Evolutionary conservation across 2,329 filamentous ascomycete species (phyloP), one percentile per base, ranked within the genome.

Genomic region (Aspergillus carbonarius): DNA sequence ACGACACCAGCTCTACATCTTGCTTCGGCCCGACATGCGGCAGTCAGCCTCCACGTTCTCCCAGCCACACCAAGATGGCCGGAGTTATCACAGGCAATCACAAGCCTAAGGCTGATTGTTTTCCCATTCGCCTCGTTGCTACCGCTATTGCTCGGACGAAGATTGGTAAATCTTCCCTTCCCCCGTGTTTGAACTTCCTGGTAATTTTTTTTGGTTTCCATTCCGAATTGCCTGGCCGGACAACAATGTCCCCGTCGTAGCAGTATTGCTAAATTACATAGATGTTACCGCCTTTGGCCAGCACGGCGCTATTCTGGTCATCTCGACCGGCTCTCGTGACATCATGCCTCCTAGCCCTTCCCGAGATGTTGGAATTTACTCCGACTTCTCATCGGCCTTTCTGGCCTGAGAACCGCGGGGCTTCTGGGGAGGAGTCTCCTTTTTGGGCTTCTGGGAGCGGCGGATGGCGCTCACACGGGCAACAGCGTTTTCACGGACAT

Each of bases 401-500:
- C 85, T 72, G 72, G 90, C 91, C 84, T 92, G 91, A 68, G 83
- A 83, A 70, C 93, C 92, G 74, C 92, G 86, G 70, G 83, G 83
- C 87, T 96, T 96, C 74, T 79, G 76, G 81, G 88, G 87, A 70
- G 86, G 86, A 65, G 82, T 79, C 62, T 88, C 84, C 88, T 96
- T 96, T 81, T 88, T 86, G 69, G 88, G 81, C 76, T 84, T 85
- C 86, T 96, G 90, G 71, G 89, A 87, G 74, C 84, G 83, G 79
- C 88, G 90, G 83, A 96, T 85, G 73, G 92, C 92, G 73, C 88
- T 92, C 75, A 90, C 92, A 74, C 95, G 91, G 79, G 92, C 83
- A 73, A 98, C 88, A 71, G 93, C 93, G 72, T 83, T 83, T 73
- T 85, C 81, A 70, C 89, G 89, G 79, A 93, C 84, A 77, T 93